Percentiles rank a stretch among this genome's conserved stretches.
These are phyloP conservation scores for Fusarium longipes DNA, from an alignment of 2,329 filamentous ascomycete species.

Conservation along the genomic window DNA sequence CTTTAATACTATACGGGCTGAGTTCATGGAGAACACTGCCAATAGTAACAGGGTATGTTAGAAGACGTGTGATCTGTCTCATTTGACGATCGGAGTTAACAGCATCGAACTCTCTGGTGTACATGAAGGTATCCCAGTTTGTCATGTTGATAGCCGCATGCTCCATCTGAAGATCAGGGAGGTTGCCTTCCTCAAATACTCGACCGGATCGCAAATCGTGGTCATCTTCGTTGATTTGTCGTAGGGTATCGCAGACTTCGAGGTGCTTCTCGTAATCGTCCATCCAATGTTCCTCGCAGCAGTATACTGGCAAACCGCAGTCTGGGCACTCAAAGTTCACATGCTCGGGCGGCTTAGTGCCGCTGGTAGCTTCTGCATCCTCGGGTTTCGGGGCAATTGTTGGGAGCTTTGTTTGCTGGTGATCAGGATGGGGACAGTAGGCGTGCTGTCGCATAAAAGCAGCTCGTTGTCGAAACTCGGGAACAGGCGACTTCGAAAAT, in stretches of 20 bases:
- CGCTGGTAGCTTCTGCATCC: constrained; percentile 65
- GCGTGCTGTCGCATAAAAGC: constrained; percentile 94
- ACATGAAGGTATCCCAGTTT: constrained; percentile 98
- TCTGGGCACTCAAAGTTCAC: constrained; percentile 96
- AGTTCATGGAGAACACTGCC: constrained; percentile 93
- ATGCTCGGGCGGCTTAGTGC: constrained; percentile 76
- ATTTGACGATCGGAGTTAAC: constrained; percentile 91
- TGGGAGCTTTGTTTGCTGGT: constrained; percentile 78
- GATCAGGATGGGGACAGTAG: constrained; percentile 90
- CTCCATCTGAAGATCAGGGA: constrained; percentile 89
- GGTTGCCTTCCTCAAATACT: constrained; percentile 93
- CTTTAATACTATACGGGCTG: constrained; percentile 87
- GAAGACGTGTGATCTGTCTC: constrained; percentile 89
- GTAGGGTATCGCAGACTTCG: constrained; percentile 89
- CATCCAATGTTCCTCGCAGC: constrained; percentile 93
- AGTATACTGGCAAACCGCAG: constrained; percentile 93
- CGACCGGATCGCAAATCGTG: constrained; percentile 92
- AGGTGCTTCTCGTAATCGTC: constrained; percentile 95
- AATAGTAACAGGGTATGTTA: constrained; percentile 94
- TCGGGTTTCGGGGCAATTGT: constrained; percentile 73
- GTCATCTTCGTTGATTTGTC: constrained; percentile 97
- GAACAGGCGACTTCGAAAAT: constrained; percentile 88
- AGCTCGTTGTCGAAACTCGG: constrained; percentile 86
- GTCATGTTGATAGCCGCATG: constrained; percentile 96
- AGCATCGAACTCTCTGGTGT: constrained; percentile 89